These are phyloP conservation scores for Rhizoclosmatium globosum DNA, from an alignment of 192 early-diverging fungal genomes.

Conservation along the genomic window DNA sequence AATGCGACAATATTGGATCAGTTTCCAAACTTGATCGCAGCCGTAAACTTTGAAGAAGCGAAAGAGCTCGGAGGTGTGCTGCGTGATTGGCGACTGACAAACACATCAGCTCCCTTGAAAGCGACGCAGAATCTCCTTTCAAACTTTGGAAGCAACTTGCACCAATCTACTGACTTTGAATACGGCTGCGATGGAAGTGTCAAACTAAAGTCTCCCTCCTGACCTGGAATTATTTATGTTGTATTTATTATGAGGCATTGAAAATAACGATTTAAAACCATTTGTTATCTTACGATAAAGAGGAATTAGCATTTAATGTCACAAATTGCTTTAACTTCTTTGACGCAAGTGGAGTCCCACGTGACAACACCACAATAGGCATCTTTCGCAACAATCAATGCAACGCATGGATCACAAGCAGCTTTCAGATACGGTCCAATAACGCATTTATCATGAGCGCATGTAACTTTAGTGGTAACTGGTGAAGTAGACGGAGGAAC, in stretches of 20 bases:
- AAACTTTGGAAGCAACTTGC: not conserved
- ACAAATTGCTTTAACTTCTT: not conserved
- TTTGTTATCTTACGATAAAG: too few species aligned
- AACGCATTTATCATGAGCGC: not conserved
- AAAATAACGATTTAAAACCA: too few species aligned
- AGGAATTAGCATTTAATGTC: not conserved
- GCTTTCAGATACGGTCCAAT: not conserved
- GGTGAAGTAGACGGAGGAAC: not conserved
- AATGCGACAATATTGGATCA: not conserved
- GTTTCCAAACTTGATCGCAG: conserved; percentile 2
- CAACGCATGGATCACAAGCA: not conserved
- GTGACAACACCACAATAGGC: not conserved
- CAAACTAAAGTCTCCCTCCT: not conserved
- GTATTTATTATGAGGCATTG: too few species aligned
- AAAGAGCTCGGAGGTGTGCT: not conserved
- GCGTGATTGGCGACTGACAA: conserved; percentile 13
- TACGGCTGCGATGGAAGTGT: conserved; percentile 19
- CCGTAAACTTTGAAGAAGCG: conserved; percentile 16
- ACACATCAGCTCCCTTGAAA: not conserved
- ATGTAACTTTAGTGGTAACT: not conserved
- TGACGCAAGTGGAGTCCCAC: not conserved
- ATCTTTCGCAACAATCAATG: not conserved
- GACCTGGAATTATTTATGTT: too few species aligned
- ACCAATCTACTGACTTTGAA: not conserved
- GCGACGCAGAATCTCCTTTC: not conserved